phyloP scores from a whole-genome alignment of 176 grass and related monocot genomes.

The Eremochloa ophiuroides region DNA sequence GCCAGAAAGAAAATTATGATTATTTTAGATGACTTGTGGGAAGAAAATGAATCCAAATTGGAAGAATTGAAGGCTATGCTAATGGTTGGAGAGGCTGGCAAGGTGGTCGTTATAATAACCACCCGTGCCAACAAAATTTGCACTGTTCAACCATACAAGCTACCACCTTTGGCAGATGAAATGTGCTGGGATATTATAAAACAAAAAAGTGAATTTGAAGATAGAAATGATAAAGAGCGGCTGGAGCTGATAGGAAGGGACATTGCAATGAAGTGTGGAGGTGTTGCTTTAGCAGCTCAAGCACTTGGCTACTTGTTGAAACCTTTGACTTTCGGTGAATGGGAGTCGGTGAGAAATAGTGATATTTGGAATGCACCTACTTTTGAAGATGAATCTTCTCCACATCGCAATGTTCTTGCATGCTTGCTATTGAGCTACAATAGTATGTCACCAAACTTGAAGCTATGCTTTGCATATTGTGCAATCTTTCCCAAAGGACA shows the following conservation, averaged over 20 bases:
- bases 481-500: conserved; percentile 17
- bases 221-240: neutral
- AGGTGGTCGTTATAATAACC: neutral
- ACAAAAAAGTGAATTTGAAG: neutral
- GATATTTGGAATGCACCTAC: conserved; percentile 2
- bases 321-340: neutral
- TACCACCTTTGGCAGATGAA: neutral
- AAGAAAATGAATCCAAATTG: neutral
- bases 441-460: neutral
- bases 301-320: neutral
- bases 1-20: neutral
- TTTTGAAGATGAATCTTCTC: no score
- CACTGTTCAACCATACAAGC: neutral
- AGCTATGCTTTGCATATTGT: neutral
- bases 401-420: neutral
- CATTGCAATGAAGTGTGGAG: neutral
- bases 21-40: neutral
- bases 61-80: neutral
- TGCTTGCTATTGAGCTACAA: neutral
- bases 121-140: neutral
- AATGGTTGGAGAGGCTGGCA: neutral
- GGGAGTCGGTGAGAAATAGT: neutral
- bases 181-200: conserved; percentile 13
- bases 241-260: neutral
- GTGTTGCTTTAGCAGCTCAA: conserved; percentile 13